Percentiles rank a stretch among this genome's conserved stretches.
Evolutionary conservation across 352 stramenopile genomes (phyloP).

Genomic region (Phytophthora macrochlamydospora): DNA sequence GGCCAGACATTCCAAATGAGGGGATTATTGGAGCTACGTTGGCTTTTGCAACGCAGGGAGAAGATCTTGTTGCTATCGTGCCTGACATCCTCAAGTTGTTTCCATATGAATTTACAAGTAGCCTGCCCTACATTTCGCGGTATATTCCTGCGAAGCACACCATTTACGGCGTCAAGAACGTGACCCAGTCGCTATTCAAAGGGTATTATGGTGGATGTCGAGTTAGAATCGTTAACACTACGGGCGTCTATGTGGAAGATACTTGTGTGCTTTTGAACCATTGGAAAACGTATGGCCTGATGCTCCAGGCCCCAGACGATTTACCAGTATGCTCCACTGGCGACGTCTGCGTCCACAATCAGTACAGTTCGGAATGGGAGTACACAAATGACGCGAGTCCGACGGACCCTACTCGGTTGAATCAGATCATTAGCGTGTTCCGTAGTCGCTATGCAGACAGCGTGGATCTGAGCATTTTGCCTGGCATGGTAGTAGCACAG

Average conservation of each 20-base stretch:
- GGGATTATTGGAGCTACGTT: constrained; percentile 6
- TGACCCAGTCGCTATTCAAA: constrained; percentile 14
- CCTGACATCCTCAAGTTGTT: constrained; percentile 19
- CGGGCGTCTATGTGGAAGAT: constrained; percentile 12
- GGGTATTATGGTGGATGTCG: constrained; percentile 16
- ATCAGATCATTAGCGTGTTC: constrained; percentile 15
- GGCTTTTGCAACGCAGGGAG: constrained; percentile 6
- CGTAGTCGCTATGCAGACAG: constrained; percentile 9
- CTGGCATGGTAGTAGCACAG: constrained; percentile 32
- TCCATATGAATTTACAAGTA: constrained; percentile 13
- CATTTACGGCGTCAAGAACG: constrained; percentile 16
- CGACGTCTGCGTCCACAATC: constrained; percentile 15
- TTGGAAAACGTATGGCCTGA: constrained; percentile 14
- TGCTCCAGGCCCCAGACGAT: constrained; percentile 14
- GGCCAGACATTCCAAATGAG: constrained; percentile 10
- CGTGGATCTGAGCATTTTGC: constrained; percentile 20
- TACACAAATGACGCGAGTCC: constrained; percentile 2
- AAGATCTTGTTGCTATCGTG: constrained; percentile 9
- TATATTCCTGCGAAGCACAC: constrained; percentile 17
- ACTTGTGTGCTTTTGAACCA: constrained; percentile 3
- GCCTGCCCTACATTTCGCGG: constrained; percentile 9
- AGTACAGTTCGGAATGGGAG: constrained; percentile 20
- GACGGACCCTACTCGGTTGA: constrained; percentile 7
- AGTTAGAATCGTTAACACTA: constrained; percentile 10
- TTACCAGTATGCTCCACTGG: constrained; percentile 11